phyloP scores from a whole-genome alignment of 352 stramenopile species.

The Pythium rishiriense region DNA sequence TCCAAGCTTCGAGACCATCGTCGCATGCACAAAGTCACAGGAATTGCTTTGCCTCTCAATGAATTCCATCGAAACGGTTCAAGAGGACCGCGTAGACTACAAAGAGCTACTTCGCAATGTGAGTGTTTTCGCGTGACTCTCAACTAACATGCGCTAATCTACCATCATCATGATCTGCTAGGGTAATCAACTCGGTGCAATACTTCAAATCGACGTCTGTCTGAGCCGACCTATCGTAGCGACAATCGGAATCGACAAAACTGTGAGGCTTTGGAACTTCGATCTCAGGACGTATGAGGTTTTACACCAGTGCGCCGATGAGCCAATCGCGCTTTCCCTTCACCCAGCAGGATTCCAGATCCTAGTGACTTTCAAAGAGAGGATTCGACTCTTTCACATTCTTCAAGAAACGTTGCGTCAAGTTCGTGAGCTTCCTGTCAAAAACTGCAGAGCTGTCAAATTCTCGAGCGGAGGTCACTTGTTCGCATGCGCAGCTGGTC shows the following conservation, averaged over 20 bases:
- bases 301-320: constrained; percentile 58
- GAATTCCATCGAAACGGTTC: constrained; percentile 72
- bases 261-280: constrained; percentile 89
- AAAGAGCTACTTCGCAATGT: constrained; percentile 59
- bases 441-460: constrained; percentile 57
- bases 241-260: constrained; percentile 83
- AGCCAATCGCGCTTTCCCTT: constrained; percentile 58
- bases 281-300: constrained; percentile 64
- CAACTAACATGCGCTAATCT: not conserved
- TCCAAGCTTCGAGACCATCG: constrained; percentile 58
- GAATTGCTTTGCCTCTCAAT: constrained; percentile 69
- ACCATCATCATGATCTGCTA: constrained; percentile 16
- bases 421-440: constrained; percentile 64
- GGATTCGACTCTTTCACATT: constrained; percentile 71
- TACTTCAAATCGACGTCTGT: constrained; percentile 82
- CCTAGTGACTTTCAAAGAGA: constrained; percentile 78
- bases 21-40: constrained; percentile 66
- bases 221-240: constrained; percentile 81
- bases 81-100: constrained; percentile 73
- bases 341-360: constrained; percentile 75
- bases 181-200: constrained; percentile 56
- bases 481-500: constrained; percentile 67
- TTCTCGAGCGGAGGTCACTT: constrained; percentile 74
- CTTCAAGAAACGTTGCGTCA: constrained; percentile 67
- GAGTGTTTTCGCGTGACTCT: constrained; percentile 9